These are phyloP conservation scores for Serendipita indica DNA, from an alignment of 768 basidiomycete species.

Conservation along the genomic window DNA sequence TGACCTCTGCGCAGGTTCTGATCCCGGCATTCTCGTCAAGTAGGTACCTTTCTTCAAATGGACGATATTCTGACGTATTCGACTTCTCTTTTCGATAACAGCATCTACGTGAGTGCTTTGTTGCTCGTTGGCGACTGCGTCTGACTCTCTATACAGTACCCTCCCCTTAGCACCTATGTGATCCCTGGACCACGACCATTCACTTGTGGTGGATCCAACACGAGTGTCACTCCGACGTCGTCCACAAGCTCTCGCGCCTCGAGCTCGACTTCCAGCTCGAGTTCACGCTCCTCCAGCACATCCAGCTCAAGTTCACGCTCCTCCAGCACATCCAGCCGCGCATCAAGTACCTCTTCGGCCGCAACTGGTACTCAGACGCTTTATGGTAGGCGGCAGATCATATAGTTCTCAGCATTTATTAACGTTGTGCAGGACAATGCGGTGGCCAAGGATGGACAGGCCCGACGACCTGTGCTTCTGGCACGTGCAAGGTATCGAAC, in stretches of 20 bases:
- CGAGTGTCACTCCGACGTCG: background rate
- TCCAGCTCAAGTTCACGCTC: background rate
- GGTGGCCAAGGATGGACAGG: background rate
- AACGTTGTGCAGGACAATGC: background rate
- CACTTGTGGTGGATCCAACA: slow-evolving; percentile 17
- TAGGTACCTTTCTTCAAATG: background rate
- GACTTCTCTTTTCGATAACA: background rate
- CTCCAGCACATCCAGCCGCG: background rate
- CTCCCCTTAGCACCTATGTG: background rate
- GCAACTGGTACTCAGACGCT: background rate
- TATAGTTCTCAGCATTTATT: too few relatives aligned
- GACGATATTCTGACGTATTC: background rate
- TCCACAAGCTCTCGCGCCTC: background rate
- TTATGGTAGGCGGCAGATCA: too few relatives aligned
- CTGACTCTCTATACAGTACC: background rate
- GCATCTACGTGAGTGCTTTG: background rate
- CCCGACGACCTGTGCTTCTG: background rate
- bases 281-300: background rate
- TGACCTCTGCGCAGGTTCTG: slow-evolving; percentile 6
- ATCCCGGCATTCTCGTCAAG: slow-evolving; percentile 25
- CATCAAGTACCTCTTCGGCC: background rate
- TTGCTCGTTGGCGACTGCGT: background rate
- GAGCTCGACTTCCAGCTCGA: background rate
- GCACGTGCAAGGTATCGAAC: background rate
- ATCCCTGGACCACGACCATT: slow-evolving; percentile 19